Conservation (phyloP, 2,329 filamentous ascomycete species). For the Colletotrichum sidae region DNA sequence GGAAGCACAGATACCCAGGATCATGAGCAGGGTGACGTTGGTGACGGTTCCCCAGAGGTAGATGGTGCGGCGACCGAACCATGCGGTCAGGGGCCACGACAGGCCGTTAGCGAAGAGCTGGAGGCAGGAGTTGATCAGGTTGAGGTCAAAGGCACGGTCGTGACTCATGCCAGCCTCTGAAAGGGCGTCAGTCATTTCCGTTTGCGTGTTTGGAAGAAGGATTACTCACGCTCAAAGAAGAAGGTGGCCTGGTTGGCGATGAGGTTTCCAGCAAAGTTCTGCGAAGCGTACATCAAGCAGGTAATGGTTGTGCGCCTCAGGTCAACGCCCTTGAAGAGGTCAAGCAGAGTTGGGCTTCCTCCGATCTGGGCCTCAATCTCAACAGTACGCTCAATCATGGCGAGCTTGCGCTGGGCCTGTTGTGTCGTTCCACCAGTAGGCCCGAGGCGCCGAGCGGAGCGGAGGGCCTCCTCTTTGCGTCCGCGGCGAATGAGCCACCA, state of each 20-base stretch:
- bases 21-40: conserved; percentile 50
- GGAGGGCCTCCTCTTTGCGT: conserved; percentile 53
- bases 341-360: conserved; percentile 58
- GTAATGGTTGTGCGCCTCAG: conserved; percentile 66
- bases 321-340: conserved; percentile 67
- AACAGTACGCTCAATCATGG: conserved; percentile 68
- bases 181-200: not conserved
- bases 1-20: conserved; percentile 50
- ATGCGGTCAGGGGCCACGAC: conserved; percentile 50
- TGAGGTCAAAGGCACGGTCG: conserved; percentile 41
- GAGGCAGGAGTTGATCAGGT: conserved; percentile 44
- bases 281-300: conserved; percentile 67
- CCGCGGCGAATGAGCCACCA: conserved; percentile 67
- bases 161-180: conserved; percentile 40
- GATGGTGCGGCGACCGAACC: conserved; percentile 54
- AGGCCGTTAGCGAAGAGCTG: conserved; percentile 48
- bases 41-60: conserved; percentile 50
- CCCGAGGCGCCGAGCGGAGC: conserved; percentile 60
- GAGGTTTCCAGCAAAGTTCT: conserved; percentile 70
- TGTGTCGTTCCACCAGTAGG: conserved; percentile 39
- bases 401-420: conserved; percentile 57
- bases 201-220: conserved; percentile 36
- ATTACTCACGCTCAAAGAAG: conserved; percentile 61
- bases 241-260: conserved; percentile 72
- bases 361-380: conserved; percentile 60